Percentiles rank a stretch among this genome's conserved stretches.
Evolutionary conservation across 768 basidiomycete species (phyloP).

Genomic region (Trametes gibbosa): DNA sequence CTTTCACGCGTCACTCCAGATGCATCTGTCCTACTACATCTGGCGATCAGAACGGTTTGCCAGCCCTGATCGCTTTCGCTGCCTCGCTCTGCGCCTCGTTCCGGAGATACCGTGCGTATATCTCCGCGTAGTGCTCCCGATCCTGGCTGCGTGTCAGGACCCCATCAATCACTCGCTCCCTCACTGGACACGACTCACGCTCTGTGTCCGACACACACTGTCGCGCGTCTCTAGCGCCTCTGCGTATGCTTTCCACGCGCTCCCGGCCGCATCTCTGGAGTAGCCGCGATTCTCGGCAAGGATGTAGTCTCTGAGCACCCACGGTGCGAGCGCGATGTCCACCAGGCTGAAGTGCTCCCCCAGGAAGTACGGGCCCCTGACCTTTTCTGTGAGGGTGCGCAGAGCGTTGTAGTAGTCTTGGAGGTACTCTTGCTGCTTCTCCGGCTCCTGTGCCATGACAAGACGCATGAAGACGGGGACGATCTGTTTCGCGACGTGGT

Average conservation of each 20-base stretch:
- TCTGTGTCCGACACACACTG: constrained; percentile 44
- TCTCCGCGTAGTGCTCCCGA: constrained; percentile 42
- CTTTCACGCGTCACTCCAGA: too few relatives aligned
- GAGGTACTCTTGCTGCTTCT: constrained; percentile 35
- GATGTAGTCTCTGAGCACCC: constrained; percentile 48
- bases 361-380: constrained; percentile 53
- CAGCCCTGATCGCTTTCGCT: constrained; percentile 29
- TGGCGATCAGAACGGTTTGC: constrained; percentile 20
- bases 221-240: constrained; percentile 40
- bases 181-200: constrained; percentile 19
- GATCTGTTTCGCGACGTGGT: constrained; percentile 51
- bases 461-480: constrained; percentile 49
- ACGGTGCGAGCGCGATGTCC: constrained; percentile 57
- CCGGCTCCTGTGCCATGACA: constrained; percentile 34
- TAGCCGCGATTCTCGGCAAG: constrained; percentile 49
- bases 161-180: constrained; percentile 37
- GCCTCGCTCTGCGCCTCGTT: constrained; percentile 41
- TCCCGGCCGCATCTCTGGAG: constrained; percentile 40
- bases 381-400: constrained; percentile 34
- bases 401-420: constrained; percentile 39
- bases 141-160: constrained; percentile 26
- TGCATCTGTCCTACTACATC: too few relatives aligned
- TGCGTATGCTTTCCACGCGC: constrained; percentile 45
- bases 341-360: constrained; percentile 53
- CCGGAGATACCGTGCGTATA: constrained; percentile 54